Base-by-base conservation (phyloP, 2,329 filamentous ascomycete species). In the Talaromyces sp. region DNA sequence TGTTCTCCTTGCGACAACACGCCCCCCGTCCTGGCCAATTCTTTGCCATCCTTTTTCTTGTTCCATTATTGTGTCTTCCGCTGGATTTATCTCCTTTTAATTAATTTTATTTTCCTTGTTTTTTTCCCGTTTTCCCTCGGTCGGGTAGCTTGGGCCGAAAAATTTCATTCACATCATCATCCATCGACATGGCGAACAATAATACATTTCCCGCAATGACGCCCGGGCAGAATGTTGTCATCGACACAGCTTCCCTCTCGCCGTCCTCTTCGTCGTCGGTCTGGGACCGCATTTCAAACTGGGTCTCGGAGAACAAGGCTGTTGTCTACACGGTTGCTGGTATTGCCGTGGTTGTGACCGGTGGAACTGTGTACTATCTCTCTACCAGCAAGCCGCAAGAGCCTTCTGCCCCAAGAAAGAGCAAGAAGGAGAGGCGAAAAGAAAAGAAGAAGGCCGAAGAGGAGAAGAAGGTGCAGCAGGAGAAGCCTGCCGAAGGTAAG, bases 281-380 rank as follows among this genome's bases (percentile, higher is more conserved):
- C 59, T 96, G 92, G 92, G 91, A 96, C 76, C 89, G 93, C 70
- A 81, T 97, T 78, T 89, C 92, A 66, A 88, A 82, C 72, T 99
- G 95, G 93, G 92, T 90, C 14, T 90, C 92, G 2, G 93, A 98
- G 75, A 93, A 99, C 80, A 98, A 97, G 81, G 89, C 91, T 54
- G 84, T 93, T 58, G 93, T 96, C 64, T 99, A 97, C 78, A 97
- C 95, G 67, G 91, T 98, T 78, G 95, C 93, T 59, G 95, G 95
- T 71, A 90, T 96, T 62, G 93, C 93, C 58, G 85, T 96, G 54
- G 91, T 97, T 50, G 90, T 96, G 60, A 95, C 91, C 14, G 91
- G 90, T 63, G 93, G 95, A 68, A 90, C 91, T 50, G 89, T 96
- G 72, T 99, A 98, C 82, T 98, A 97, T 77, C 82, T 96, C 67